These are phyloP conservation scores for Diutina sp. DNA, from an alignment of 1,139 yeast species.

Conservation along the genomic window DNA sequence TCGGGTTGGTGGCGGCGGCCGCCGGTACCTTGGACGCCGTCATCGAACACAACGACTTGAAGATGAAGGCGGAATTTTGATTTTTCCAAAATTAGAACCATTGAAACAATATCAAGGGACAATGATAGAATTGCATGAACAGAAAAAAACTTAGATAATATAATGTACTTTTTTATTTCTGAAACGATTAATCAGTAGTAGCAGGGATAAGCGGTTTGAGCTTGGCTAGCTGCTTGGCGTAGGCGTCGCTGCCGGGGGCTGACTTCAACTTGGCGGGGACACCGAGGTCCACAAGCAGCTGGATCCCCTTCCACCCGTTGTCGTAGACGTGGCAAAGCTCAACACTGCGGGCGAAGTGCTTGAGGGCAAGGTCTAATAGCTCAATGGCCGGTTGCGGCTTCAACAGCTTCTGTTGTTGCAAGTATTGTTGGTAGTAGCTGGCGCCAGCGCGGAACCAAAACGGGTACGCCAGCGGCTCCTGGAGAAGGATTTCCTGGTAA, in stretches of 20 bases:
- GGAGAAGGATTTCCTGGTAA: constrained; percentile 54
- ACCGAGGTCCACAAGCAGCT: constrained; percentile 5
- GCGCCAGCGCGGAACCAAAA: constrained; percentile 52
- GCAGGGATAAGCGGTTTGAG: not conserved
- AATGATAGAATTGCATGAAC: not conserved
- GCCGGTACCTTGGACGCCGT: constrained; percentile 65
- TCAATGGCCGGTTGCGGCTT: constrained; percentile 10
- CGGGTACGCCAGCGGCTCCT: constrained; percentile 62
- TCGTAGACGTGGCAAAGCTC: constrained; percentile 62
- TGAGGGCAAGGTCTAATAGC: constrained; percentile 24
- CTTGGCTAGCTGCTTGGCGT: not conserved
- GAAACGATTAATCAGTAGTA: not conserved
- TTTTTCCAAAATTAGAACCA: not conserved
- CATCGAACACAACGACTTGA: constrained; percentile 1
- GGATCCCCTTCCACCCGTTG: constrained; percentile 71
- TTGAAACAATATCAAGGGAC: not conserved
- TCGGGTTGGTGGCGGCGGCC: constrained; percentile 92
- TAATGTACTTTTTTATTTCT: not conserved
- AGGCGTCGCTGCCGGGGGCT: not conserved
- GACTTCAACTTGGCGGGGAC: not conserved
- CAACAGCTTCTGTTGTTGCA: constrained; percentile 9
- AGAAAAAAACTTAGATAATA: not conserved
- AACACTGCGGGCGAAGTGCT: constrained; percentile 53
- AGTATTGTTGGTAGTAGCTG: constrained; percentile 10
- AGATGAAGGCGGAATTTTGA: not conserved